Base-by-base conservation (phyloP, 768 basidiomycete genomes). In the Saitozyma sp. region DNA sequence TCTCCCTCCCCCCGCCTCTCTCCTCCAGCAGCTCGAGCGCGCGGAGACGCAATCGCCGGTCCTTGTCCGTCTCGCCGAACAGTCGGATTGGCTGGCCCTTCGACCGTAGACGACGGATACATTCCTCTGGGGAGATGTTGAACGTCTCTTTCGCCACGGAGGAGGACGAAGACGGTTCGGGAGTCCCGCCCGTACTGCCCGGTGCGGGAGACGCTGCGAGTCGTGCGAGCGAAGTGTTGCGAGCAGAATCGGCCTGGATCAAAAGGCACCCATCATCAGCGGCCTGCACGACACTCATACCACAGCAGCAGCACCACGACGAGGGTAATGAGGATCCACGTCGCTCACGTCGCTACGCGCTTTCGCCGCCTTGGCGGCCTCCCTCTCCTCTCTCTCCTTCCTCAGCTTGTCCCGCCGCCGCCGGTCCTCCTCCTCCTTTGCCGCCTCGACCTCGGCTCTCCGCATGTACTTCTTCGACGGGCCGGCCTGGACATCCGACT, bases 21-120 rank as follows among this genome's bases (percentile, higher is more conserved):
- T 93, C 91, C 74, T 99, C 96, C 59, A 97, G 90, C 43, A 99
- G 86, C 76, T 99, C 96, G 14, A 99, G 82, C 0, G 96, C 95
- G 56, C 96, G 86, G 13, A 99, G 81, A 13, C 96, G 87, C 13
- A 97, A 81, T 40, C 93, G 83, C 9, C 96, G 85, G 37, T 97
- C 96, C 81, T 93, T 92, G 82, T 99, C 96, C 0, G 88, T 87
- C 78, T 99, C 96, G 40, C 88, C 96, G 74, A 99, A 99, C 9
- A 99, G 82, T 38, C 92, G 86, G 64, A 98, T 90, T 5, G 96
- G 96, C 76, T 98, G 94, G 20, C 90, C 92, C 76, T 96, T 95
- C 29, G 85, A 83, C 51, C 96, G 88, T 13, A 99, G 85, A 19
- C 96, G 86, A 9, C 91, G 88, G 59, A 93, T 83, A 11, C 90